Evolutionary conservation across 2,329 filamentous ascomycete species (phyloP).

Genomic region (Trichoderma sp.): DNA sequence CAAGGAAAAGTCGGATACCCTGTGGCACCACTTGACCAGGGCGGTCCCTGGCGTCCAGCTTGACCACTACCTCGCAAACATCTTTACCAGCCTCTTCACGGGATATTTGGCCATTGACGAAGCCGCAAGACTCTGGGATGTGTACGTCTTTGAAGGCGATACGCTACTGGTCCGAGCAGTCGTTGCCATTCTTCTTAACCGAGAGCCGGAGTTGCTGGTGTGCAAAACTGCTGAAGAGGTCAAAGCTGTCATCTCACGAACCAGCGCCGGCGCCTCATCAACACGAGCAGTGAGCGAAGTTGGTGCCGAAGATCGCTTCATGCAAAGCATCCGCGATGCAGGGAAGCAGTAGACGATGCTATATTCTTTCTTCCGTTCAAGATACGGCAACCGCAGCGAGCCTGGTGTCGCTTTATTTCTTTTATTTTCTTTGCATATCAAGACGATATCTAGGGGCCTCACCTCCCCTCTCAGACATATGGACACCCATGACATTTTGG

Average conservation of each 20-base stretch:
- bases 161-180: conserved; percentile 70
- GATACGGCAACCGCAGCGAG: neutral
- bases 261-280: conserved; percentile 38
- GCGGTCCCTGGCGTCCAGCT: conserved; percentile 51
- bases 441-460: conserved; percentile 9
- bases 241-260: conserved; percentile 42
- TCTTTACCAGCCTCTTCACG: conserved; percentile 70
- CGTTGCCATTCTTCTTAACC: conserved; percentile 65
- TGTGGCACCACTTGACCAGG: conserved; percentile 67
- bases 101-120: conserved; percentile 67
- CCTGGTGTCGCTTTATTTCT: neutral
- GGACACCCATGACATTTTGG: conserved; percentile 25
- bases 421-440: conserved; percentile 17
- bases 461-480: conserved; percentile 6
- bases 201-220: conserved; percentile 56
- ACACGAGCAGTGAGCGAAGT: conserved; percentile 45
- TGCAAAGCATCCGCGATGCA: conserved; percentile 43
- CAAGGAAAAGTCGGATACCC: conserved; percentile 62
- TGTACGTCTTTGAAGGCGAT: conserved; percentile 83
- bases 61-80: conserved; percentile 59
- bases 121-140: conserved; percentile 75
- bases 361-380: neutral
- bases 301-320: conserved; percentile 54
- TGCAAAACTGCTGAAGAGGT: conserved; percentile 52
- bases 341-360: conserved; percentile 38